Percentiles rank a stretch among this genome's conserved stretches.
Evolutionary conservation across 169 alveolate genomes (phyloP).

Genomic region (Plasmodium vinckei): DNA sequence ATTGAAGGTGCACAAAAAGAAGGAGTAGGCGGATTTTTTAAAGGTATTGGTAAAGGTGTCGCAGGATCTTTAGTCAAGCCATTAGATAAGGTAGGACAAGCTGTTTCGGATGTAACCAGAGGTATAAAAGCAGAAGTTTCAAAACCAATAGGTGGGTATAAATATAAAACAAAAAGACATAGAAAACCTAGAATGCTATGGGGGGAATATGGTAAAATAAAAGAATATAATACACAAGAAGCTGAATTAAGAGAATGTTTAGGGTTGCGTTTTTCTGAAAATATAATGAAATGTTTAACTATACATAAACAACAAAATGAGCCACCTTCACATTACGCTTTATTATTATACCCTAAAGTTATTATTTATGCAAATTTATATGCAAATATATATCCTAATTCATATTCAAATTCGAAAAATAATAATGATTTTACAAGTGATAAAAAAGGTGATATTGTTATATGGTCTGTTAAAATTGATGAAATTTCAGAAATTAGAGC

Average conservation of each 20-base stretch:
- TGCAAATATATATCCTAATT: conserved; percentile 16
- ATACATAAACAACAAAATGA: conserved; percentile 74
- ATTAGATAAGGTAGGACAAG: conserved; percentile 93
- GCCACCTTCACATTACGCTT: conserved; percentile 65
- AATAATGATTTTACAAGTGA: conserved; percentile 16
- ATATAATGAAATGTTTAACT: conserved; percentile 82
- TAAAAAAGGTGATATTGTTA: conserved; percentile 64
- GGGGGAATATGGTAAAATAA: conserved; percentile 88
- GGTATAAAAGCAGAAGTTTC: conserved; percentile 91
- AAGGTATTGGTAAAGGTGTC: conserved; percentile 93
- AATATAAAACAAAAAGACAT: conserved; percentile 81
- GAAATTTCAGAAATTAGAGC: conserved; percentile 73
- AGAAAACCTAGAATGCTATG: conserved; percentile 92
- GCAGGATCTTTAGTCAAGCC: conserved; percentile 94
- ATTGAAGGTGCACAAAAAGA: conserved; percentile 93
- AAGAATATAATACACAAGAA: conserved; percentile 83
- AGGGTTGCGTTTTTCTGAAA: conserved; percentile 84
- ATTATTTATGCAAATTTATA: conserved; percentile 73
- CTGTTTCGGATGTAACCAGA: conserved; percentile 90
- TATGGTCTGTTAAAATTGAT: conserved; percentile 73
- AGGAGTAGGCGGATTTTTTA: conserved; percentile 92
- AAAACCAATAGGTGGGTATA: conserved; percentile 85
- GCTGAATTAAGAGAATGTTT: conserved; percentile 87
- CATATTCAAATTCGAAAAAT: not conserved
- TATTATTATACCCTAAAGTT: conserved; percentile 64